Evolutionary conservation across 2,329 filamentous ascomycete genomes (phyloP).

Genomic region (Plenodomus lindquistii): DNA sequence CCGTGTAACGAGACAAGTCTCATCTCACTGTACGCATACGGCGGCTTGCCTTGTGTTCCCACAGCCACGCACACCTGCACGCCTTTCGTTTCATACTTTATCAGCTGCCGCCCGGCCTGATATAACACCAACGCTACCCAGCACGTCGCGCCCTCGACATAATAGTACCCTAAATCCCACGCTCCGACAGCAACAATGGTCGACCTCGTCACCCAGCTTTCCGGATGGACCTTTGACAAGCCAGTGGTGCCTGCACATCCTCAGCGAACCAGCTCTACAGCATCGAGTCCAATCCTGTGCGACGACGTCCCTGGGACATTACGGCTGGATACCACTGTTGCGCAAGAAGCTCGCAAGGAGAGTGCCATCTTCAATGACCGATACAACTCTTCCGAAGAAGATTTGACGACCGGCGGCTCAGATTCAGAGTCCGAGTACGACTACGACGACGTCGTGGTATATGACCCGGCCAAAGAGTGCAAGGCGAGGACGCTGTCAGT

Average conservation of each 20-base stretch:
- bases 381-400: constrained; percentile 46
- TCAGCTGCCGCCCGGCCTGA: constrained; percentile 17
- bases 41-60: constrained; percentile 18
- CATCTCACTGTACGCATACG: constrained; percentile 16
- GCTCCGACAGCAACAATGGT: constrained; percentile 30
- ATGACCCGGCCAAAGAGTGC: constrained; percentile 31
- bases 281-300: constrained; percentile 42
- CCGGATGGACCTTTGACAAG: constrained; percentile 46
- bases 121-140: constrained; percentile 13
- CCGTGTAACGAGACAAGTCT: constrained; percentile 24
- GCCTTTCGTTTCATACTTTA: constrained; percentile 36
- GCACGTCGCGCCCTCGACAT: not conserved
- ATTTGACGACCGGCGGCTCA: constrained; percentile 40
- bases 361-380: constrained; percentile 38
- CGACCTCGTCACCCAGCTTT: constrained; percentile 39
- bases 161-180: not conserved
- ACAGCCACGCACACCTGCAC: constrained; percentile 29
- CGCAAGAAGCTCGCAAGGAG: constrained; percentile 25
- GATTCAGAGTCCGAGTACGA: constrained; percentile 33
- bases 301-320: constrained; percentile 40
- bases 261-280: constrained; percentile 33
- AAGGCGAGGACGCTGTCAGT: constrained; percentile 40
- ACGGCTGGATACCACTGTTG: constrained; percentile 34
- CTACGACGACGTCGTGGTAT: constrained; percentile 36
- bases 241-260: constrained; percentile 26